Conservation (phyloP, 768 basidiomycete species). For the Calocybe cyanea region DNA sequence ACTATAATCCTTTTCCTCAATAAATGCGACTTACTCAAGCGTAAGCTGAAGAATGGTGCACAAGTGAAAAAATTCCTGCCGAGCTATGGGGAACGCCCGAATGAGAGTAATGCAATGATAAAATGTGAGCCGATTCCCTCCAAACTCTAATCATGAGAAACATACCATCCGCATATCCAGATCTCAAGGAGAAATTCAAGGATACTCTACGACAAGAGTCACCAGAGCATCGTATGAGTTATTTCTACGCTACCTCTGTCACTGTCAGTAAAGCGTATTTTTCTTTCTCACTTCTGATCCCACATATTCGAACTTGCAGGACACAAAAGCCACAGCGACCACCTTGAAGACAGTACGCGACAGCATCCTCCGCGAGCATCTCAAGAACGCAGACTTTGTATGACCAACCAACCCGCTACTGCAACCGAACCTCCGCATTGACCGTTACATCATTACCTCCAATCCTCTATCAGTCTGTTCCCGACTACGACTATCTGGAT, state of each 20-base stretch:
- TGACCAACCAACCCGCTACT: slow-evolving; percentile 5
- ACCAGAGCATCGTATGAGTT: slow-evolving; percentile 45
- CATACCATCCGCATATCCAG: slow-evolving; percentile 24
- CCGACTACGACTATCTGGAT: too few species aligned
- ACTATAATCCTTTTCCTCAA: slow-evolving; percentile 73
- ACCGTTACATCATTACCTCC: neutral
- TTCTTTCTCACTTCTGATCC: neutral
- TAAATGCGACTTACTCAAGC: slow-evolving; percentile 62
- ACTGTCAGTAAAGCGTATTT: slow-evolving; percentile 35
- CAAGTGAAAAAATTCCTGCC: slow-evolving; percentile 52
- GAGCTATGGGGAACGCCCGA: slow-evolving; percentile 59
- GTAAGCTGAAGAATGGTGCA: slow-evolving; percentile 36
- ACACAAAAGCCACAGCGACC: slow-evolving; percentile 51
- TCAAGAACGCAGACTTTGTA: slow-evolving; percentile 38
- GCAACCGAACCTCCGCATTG: neutral
- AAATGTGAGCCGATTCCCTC: slow-evolving; percentile 40
- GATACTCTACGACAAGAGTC: slow-evolving; percentile 50
- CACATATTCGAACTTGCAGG: slow-evolving; percentile 27
- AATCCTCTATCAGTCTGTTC: too few species aligned
- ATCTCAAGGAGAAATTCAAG: slow-evolving; percentile 41
- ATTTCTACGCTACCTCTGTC: slow-evolving; percentile 58
- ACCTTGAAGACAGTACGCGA: slow-evolving; percentile 53
- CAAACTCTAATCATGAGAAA: neutral
- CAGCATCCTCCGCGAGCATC: slow-evolving; percentile 49
- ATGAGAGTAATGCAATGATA: slow-evolving; percentile 49